Base-by-base conservation (phyloP, 192 early-diverging fungal species). In the Kappamyces sp. region DNA sequence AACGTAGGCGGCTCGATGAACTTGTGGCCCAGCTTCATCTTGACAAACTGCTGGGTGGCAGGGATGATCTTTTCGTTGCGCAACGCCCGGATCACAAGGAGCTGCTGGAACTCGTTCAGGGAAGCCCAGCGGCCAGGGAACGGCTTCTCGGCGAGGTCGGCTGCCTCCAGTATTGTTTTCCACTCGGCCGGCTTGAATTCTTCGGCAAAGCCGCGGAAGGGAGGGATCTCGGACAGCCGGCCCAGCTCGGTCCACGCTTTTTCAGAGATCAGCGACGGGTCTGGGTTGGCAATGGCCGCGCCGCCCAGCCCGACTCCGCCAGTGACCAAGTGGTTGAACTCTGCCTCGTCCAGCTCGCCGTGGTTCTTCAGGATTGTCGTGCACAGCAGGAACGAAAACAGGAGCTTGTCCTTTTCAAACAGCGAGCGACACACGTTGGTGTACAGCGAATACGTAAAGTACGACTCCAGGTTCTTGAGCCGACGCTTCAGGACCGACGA, bases 351-450 rank as follows among this genome's bases (percentile, higher is more conserved):
- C 15, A 85, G 49, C 51, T 84, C 77, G 7, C 67, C 40, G 10
- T 66, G 54, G 51, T 77, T 82, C 38, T 66, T 67, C 51, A 85
- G 49, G 44, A 85, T 84, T 7, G 68, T 72, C 1, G 65, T 65
- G 58, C 78, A 82, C 7, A 85, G 69, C 44, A 83, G 44, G 54
- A 85, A 84, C 2, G 81, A 84, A 57, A 85, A 85, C 13, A 85
- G 60, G 12, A 85, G 69, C 61, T 85, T 85, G 63, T 85, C 83
- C 58, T 84, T 85, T 62, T 85, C 83, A 64, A 85, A 85, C n/a
- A 85, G 66, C 32, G 80, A 84, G 40, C 83, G 65, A 60, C 83
- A 85, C 6, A 85, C 76, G 61, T 85, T 85, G 33, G 65, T 66
- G 64, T 84, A 85, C 5, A 85, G 70, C 5, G 81, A 82, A 63